Base-by-base conservation (phyloP, 1,284 basidiomycete genomes). In the Ustanciosporium gigantosporum region DNA sequence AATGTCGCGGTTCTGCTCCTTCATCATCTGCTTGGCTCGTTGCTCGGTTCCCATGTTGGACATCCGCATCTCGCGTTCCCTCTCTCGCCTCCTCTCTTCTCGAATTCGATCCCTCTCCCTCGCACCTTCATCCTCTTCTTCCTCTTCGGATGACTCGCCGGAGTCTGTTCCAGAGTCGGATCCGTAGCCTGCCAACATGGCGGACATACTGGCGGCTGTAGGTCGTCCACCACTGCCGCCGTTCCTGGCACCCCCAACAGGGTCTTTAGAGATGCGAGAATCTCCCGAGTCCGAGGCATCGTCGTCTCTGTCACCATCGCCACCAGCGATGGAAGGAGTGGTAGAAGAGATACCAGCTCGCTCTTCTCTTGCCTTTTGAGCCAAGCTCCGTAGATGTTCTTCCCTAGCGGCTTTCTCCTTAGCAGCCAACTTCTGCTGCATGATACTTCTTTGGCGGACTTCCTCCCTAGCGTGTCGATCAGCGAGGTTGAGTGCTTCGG, bases 41-140 rank as follows among this genome's bases (percentile, higher is more conserved):
- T 91, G 89, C 80, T 98, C 95, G 25, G 87, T 87, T 27, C 95
- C 95, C 95, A 99, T 99, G 76, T 97, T 97, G 79, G 85, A 92
- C 92, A 98, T 95, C 51, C 95, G 85, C 87, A 98, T 86, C 80
- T 99, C 94, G 42, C 94, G 87, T 81, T 98, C 93, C 25, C 93
- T 86, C 77, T 98, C 91, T 49, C 87, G 84, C 71, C 90, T 84
- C 82, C 96, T 92, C 82, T 97, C 92, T 44, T 84, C 82, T 44
- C 94, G 85, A 84, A 97, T 91, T 65, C 88, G 81, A 78, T 97
- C 93, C 41, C 95, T 86, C 71, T 95, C 84, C 74, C 84, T 84
- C 41, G 87, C 87, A 7, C 90, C 88, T 41, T 90, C 90, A 53
- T 96, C 92, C 60, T 89, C 82, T 8, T 60, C 59, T 5, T 62